Evolutionary conservation across 1,284 basidiomycete genomes (phyloP), one percentile per base, ranked within the genome.

Genomic region (Sphaerobolus stellatus): DNA sequence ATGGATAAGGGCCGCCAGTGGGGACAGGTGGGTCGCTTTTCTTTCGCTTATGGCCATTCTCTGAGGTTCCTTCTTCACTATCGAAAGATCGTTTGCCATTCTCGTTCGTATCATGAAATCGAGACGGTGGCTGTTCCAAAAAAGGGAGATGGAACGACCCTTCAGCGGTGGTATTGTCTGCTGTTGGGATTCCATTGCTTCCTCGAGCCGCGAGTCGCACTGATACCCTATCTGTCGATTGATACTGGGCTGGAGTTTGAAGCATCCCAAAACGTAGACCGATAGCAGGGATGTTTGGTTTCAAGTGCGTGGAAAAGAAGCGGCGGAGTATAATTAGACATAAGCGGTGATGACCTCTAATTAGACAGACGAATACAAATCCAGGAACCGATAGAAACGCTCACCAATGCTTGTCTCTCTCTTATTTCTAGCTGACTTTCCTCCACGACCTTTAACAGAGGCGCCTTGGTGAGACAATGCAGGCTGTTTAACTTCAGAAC

Each of bases 171-270:
- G 62, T 57, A 54, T 73, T 61, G 68, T 56, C n/a, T 66, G 66
- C 18, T 69, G 65, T 25, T 36, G 18, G 5, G 50, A 44, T 29
- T 43, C 18, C 8, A 43, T n/a, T 41, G 30, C 72, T 67, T 38
- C 70, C 78, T 48, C 82, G 81, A 27, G 80, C 79, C 50, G 75
- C 76, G 61, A 84, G 62, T 62, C 81, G 81, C 67, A 82, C 64
- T 64, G 81, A 82, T 57, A 74, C 77, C 57, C 81, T 71, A 64
- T 84, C 77, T 65, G 72, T 62, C 50, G 61, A 57, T 71, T 83
- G 81, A 18, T 51, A 57, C 34, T 41, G 50, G 50, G 47, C 28
- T 36, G 49, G 33, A 27, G 45, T n/a, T 30, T 11, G 29, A 22
- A 52, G 16, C 50, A 52, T 52, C 8, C 28, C n/a, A n/a, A n/a